Evolutionary conservation across 2,329 filamentous ascomycete species (phyloP), one percentile per base, ranked within the genome.

Genomic region (Periconia sp.): DNA sequence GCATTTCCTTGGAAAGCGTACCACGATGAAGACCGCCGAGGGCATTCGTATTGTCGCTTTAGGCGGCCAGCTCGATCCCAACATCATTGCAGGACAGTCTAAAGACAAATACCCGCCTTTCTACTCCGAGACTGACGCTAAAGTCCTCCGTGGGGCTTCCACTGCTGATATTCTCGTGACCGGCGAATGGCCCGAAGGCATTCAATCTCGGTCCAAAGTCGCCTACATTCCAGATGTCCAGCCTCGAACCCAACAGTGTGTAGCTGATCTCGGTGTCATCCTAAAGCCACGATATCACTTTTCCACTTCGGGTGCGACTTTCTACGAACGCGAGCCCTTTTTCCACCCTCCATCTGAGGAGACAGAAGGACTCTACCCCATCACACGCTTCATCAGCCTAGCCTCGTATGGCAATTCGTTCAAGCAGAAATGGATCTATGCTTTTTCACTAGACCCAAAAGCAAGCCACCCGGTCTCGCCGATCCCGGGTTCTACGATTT

Each of bases 271-370:
- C 9, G 92, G 87, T 60, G 78, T 85, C 3, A 73, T 83, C 1
- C 72, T 99, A 15, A 94, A 91, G 66, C 94, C 94, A n/a, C 85
- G 89, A 19, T 99, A 99, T 63, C 92, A 97, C 68, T 85, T 97
- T 61, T 84, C 89, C 2, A 77, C 82, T 3, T 88, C 88, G 0
- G 78, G 83, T 1, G 72, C 78, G 5, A 85, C 85, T 58, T 92
- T 88, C 71, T 97, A 86, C 66, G 92, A 99, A 72, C 85, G 94
- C 42, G 94, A 97, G 69, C 90, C 92, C 0, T 99, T 96, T 74
- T 85, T 94, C 61, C 86, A 95, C 65, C 52, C 72, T 16, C 77
- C 80, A 4, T 75, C 72, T 23, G 77, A 68, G 16, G 66, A 68
- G 13, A 64, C 79, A 26, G 71, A 73, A 8, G 78, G 85, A 43